Conservation (phyloP, 2,329 filamentous ascomycete genomes). For the Pseudovirgaria hyperparasitica region DNA sequence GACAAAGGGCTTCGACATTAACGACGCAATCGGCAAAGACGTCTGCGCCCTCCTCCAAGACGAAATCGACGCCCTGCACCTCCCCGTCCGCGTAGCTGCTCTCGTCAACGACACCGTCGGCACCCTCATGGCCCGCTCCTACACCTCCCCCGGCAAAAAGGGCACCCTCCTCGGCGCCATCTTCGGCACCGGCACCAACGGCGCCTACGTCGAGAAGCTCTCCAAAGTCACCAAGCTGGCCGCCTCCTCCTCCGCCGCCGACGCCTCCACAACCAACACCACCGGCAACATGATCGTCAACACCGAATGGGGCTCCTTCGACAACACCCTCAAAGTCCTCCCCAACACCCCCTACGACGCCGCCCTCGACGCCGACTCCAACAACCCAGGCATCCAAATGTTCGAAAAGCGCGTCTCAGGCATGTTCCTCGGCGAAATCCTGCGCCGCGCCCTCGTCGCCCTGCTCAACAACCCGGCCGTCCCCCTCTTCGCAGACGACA, state of each 20-base stretch:
- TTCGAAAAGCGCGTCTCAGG: slow-evolving; percentile 97
- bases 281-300: slow-evolving; percentile 97
- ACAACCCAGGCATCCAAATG: slow-evolving; percentile 94
- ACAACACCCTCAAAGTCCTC: slow-evolving; percentile 80
- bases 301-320: slow-evolving; percentile 96
- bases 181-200: slow-evolving; percentile 95
- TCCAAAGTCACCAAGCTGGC: slow-evolving; percentile 68
- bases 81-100: slow-evolving; percentile 90
- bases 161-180: slow-evolving; percentile 88
- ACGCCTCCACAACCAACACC: slow-evolving; percentile 63
- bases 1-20: slow-evolving; percentile 98
- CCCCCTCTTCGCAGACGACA: slow-evolving; percentile 63
- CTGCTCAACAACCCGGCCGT: slow-evolving; percentile 56
- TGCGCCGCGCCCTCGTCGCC: slow-evolving; percentile 62
- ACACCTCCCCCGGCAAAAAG: slow-evolving; percentile 79
- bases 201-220: slow-evolving; percentile 90
- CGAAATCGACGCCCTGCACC: slow-evolving; percentile 73
- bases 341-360: slow-evolving; percentile 76
- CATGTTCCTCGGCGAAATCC: slow-evolving; percentile 95
- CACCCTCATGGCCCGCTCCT: slow-evolving; percentile 93
- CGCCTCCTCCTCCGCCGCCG: slow-evolving; percentile 29
- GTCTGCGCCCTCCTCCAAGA: slow-evolving; percentile 80
- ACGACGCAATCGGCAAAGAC: slow-evolving; percentile 87
- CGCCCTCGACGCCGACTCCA: slow-evolving; percentile 63
- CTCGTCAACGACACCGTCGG: slow-evolving; percentile 97